These are phyloP conservation scores for Neopestalotiopsis sp. DNA, from an alignment of 2,329 filamentous ascomycete genomes.

Conservation along the genomic window DNA sequence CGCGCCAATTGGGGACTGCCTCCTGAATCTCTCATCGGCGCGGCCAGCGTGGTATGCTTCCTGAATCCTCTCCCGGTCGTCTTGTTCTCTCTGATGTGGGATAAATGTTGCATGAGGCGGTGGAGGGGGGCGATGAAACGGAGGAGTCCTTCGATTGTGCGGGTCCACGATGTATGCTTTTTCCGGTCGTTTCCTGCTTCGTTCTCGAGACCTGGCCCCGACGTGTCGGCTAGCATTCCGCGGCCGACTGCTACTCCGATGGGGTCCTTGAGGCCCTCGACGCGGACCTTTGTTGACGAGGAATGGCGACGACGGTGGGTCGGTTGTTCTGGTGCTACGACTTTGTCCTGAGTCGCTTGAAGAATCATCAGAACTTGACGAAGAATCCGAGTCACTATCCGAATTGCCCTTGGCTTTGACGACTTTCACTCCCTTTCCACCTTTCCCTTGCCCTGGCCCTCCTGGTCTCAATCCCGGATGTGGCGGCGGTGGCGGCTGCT, in stretches of 20 bases:
- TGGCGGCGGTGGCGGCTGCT: neutral
- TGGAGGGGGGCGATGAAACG: neutral
- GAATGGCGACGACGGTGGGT: constrained; percentile 1
- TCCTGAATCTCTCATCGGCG: constrained; percentile 1
- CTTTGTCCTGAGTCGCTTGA: constrained; percentile 1
- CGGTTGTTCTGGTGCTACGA: neutral
- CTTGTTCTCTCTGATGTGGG: neutral
- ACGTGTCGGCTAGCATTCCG: neutral
- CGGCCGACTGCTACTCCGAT: neutral
- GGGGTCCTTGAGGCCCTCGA: neutral
- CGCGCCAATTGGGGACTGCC: neutral
- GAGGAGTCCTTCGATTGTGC: neutral
- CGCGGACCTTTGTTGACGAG: constrained; percentile 4
- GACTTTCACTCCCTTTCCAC: neutral
- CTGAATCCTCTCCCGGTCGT: constrained; percentile 11
- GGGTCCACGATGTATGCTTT: neutral
- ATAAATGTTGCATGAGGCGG: neutral
- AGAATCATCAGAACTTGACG: neutral
- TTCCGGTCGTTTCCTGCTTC: constrained; percentile 1
- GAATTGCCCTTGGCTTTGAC: neutral
- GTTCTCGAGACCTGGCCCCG: neutral
- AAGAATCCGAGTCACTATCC: constrained; percentile 11
- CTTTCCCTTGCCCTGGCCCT: too few relatives aligned
- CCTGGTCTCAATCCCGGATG: neutral
- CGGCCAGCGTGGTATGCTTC: constrained; percentile 8